These are phyloP conservation scores for Tulasnella sp. DNA, from an alignment of 768 basidiomycete genomes.

Conservation along the genomic window DNA sequence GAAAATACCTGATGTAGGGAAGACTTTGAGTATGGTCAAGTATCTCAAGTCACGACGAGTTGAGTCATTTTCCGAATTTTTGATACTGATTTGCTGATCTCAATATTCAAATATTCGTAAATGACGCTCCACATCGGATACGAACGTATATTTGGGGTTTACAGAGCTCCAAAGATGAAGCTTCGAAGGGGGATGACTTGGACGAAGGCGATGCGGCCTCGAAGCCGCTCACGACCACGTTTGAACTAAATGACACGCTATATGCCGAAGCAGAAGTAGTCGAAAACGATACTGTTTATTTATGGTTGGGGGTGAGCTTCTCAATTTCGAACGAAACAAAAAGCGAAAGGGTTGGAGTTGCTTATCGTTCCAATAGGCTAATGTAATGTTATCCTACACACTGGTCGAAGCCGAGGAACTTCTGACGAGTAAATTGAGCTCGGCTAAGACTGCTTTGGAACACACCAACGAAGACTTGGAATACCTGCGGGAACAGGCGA, in stretches of 20 bases:
- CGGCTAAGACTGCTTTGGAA: constrained; percentile 50
- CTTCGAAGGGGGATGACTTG: constrained; percentile 30
- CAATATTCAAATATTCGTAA: no score
- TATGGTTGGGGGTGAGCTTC: constrained; percentile 87
- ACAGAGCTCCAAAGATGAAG: constrained; percentile 11
- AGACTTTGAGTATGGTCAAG: constrained; percentile 83
- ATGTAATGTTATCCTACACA: constrained; percentile 94
- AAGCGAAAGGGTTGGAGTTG: background rate
- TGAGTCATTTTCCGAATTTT: no score
- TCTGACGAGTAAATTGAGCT: constrained; percentile 56
- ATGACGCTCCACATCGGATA: no score
- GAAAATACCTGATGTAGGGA: constrained; percentile 92
- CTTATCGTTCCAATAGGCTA: constrained; percentile 46
- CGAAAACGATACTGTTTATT: constrained; percentile 74
- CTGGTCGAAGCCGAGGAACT: constrained; percentile 63
- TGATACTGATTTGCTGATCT: no score
- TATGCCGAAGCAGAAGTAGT: constrained; percentile 76
- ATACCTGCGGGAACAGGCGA: constrained; percentile 80
- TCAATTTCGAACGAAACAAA: no score
- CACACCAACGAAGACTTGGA: constrained; percentile 79
- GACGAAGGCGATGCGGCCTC: constrained; percentile 35
- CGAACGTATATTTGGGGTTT: no score
- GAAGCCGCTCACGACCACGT: constrained; percentile 65
- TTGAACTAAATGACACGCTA: constrained; percentile 91
- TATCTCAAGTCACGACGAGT: constrained; percentile 62